Base-by-base conservation (phyloP, 2,329 filamentous ascomycete genomes). In the Fusarium fracticaudum region DNA sequence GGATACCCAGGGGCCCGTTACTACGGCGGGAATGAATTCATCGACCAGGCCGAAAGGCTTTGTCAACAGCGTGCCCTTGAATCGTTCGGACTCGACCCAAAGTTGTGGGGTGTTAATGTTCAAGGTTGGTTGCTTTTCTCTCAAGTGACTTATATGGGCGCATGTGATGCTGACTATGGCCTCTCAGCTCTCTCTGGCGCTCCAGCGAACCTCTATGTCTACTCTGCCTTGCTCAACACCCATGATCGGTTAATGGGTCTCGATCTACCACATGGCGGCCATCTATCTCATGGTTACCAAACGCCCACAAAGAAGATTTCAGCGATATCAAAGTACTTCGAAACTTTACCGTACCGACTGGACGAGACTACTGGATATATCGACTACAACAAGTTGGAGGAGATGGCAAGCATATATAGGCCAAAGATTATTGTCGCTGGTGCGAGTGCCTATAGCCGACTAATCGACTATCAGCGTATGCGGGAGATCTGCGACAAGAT, bases 311-410 rank as follows among this genome's bases (percentile, higher is more conserved):
- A 92, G 84, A 96, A 95, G 89, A 98, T 99, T 82, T 98, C 96
- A n/a, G 95, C 95, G 79, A 92, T 99, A 76, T 98, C 96, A 66
- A 98, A 97, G 82, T 99, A 99, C 87, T 99, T 99, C 83, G 96
- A 99, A 87, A 99, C 96, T 41, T 87, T 99, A 73, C 96, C 96
- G 10, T 99, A 99, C 87, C 92, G 94, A 68, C 89, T 98, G 62
- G 91, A 98, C 85, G 93, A 97, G 81, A 88, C 91, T 72, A 98
- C 96, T 11, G 96, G 96, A 69, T 88, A 96, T 77, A 99, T 99
- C 80, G 95, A 99, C 87, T 99, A 99, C 84, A 92, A 94, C 80
- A 93, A 93, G 81, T 89, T 99, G 61, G 95, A 97, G 84, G 91
- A 97, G 82, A 88, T 95, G 71, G 96, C 96, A 57, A 87, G 92